Percentiles rank a stretch among this genome's conserved stretches.
phyloP scores from a whole-genome alignment of 305 asterid genomes.

The Fraxinus ornus region DNA sequence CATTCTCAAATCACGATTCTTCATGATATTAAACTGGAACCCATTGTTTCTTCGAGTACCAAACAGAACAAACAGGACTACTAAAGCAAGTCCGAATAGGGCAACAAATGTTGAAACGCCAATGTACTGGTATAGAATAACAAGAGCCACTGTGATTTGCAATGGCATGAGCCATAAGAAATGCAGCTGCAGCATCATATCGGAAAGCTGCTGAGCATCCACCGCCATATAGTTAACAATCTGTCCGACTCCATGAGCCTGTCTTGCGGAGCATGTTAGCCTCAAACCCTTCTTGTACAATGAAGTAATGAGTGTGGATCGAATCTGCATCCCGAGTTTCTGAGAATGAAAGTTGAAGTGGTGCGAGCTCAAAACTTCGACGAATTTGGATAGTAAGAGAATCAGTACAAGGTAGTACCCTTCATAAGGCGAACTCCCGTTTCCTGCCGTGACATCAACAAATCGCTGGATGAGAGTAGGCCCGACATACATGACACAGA shows the following conservation, averaged over 20 bases:
- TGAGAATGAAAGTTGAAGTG: constrained; percentile 86
- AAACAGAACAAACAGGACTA: constrained; percentile 51
- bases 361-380: constrained; percentile 76
- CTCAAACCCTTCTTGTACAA: constrained; percentile 76
- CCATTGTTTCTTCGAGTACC: constrained; percentile 60
- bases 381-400: constrained; percentile 63
- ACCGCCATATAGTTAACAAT: constrained; percentile 97
- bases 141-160: constrained; percentile 65
- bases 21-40: constrained; percentile 72
- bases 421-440: constrained; percentile 49
- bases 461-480: constrained; percentile 74
- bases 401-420: constrained; percentile 71
- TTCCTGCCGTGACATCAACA: constrained; percentile 68
- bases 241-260: constrained; percentile 89
- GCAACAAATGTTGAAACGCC: constrained; percentile 63
- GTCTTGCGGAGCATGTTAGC: constrained; percentile 80
- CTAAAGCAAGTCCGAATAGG: constrained; percentile 39
- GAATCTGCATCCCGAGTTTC: constrained; percentile 83
- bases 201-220: constrained; percentile 92
- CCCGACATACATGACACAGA: constrained; percentile 73
- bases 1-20: constrained; percentile 84
- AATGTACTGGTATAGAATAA: constrained; percentile 56
- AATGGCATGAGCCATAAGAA: constrained; percentile 86
- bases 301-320: constrained; percentile 74
- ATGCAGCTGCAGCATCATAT: constrained; percentile 93